phyloP scores from a whole-genome alignment of 306 rosid genomes.

The Trifolium pratense region DNA sequence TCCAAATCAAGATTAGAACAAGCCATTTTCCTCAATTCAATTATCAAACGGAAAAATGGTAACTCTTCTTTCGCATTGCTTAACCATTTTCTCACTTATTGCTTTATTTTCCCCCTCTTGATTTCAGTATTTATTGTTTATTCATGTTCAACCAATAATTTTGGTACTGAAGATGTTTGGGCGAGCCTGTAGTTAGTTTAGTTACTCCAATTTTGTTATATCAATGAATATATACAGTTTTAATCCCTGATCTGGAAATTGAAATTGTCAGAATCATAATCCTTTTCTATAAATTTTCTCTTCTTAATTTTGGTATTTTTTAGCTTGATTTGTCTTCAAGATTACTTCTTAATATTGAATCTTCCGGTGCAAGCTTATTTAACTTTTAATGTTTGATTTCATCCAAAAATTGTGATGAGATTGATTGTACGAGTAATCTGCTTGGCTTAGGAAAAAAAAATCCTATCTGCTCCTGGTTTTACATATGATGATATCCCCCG shows the following conservation, averaged over 20 bases:
- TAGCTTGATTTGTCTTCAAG: background rate
- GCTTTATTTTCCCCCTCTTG: background rate
- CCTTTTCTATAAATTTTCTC: background rate
- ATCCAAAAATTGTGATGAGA: background rate
- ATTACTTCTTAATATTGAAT: background rate
- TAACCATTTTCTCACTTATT: background rate
- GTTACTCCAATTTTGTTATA: background rate
- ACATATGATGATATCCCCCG: no score
- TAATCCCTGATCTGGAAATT: background rate
- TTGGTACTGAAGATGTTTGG: background rate
- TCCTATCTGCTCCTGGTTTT: background rate
- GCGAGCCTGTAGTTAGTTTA: background rate
- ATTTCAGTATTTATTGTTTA: background rate
- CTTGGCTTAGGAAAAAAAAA: background rate
- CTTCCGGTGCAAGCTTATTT: constrained; percentile 3
- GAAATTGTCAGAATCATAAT: background rate
- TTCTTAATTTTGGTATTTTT: background rate
- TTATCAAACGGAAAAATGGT: no score
- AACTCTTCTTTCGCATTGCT: no score
- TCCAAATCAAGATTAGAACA: no score
- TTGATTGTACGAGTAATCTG: background rate
- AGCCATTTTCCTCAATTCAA: no score
- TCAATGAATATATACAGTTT: background rate
- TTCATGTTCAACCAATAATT: background rate
- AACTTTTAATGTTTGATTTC: background rate